A percentile compares a stretch with the other conserved stretches of the same genome.
phyloP scores from a whole-genome alignment of 2,329 filamentous ascomycete species.

The Hortaea sp. region DNA sequence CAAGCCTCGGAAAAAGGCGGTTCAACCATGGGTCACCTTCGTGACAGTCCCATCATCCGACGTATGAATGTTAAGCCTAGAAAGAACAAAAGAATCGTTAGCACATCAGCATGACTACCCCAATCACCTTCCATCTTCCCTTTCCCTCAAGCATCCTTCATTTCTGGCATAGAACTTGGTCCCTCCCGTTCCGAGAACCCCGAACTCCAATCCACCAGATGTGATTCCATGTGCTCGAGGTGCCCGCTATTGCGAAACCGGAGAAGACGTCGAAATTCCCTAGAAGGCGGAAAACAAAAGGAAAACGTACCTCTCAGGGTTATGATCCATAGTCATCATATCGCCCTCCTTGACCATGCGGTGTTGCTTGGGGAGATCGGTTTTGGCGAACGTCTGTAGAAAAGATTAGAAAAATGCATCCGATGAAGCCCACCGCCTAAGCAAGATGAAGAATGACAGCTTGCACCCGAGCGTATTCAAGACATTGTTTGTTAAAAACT shows the following conservation, averaged over 20 bases:
- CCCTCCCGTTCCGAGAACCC: no score
- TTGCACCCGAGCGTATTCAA: neutral
- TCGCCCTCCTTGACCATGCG: constrained; percentile 37
- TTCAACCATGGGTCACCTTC: constrained; percentile 38
- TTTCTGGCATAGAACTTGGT: no score
- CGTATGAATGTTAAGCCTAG: constrained; percentile 39
- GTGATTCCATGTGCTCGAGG: no score
- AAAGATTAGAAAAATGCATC: neutral
- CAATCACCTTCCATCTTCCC: neutral
- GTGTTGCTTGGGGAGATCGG: constrained; percentile 38
- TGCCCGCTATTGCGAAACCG: neutral
- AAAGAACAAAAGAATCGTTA: neutral
- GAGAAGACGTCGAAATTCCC: neutral
- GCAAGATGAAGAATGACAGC: no score
- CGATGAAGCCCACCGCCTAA: neutral
- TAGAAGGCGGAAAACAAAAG: neutral
- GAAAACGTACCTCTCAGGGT: constrained; percentile 32
- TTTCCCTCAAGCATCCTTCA: neutral
- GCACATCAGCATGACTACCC: neutral
- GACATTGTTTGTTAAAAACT: no score
- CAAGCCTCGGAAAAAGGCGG: no score
- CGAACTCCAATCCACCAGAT: no score
- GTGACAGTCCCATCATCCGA: constrained; percentile 38
- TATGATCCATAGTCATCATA: constrained; percentile 38
- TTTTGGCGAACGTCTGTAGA: constrained; percentile 40